Percentiles rank a stretch among this genome's conserved stretches.
phyloP scores from a whole-genome alignment of 352 stramenopile species.

The Globisporangium solare region DNA sequence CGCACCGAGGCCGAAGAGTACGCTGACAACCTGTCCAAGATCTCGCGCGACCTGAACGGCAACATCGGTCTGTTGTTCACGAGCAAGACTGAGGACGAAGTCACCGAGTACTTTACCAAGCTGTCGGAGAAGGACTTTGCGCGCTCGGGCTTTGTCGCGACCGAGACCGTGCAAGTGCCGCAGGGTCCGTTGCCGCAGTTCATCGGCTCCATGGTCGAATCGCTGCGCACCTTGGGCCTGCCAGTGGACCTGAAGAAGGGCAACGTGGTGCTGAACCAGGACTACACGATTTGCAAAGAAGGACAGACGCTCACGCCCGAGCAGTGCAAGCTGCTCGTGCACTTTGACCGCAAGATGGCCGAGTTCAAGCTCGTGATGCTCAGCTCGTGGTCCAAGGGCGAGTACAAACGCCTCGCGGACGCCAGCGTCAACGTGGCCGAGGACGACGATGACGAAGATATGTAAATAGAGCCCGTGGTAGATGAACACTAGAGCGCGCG shows the following conservation, averaged over 20 bases:
- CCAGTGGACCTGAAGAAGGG: conserved; percentile 97
- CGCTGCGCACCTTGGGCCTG: conserved; percentile 93
- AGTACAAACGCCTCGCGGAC: conserved; percentile 66
- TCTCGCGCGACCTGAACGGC: conserved; percentile 90
- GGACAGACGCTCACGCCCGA: conserved; percentile 93
- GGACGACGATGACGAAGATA: conserved; percentile 23
- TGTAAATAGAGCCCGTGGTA: conserved; percentile 18
- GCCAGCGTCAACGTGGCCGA: conserved; percentile 33
- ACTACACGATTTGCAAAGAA: conserved; percentile 93
- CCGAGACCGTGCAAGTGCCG: conserved; percentile 85
- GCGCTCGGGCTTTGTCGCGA: conserved; percentile 90
- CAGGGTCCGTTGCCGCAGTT: conserved; percentile 90
- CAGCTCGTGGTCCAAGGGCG: conserved; percentile 71
- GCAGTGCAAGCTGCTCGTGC: conserved; percentile 93
- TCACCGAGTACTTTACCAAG: conserved; percentile 90
- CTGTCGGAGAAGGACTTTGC: conserved; percentile 92
- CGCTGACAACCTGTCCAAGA: conserved; percentile 90
- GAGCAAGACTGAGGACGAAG: conserved; percentile 85
- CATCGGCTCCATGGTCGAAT: conserved; percentile 95
- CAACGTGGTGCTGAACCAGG: conserved; percentile 88
- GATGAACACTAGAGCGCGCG: not conserved
- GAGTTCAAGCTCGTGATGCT: conserved; percentile 81
- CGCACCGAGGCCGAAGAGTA: conserved; percentile 95
- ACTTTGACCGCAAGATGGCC: conserved; percentile 88
- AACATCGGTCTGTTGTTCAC: conserved; percentile 96